Evolutionary conservation across 306 rosid species (phyloP).

Genomic region (Betula pendula): DNA sequence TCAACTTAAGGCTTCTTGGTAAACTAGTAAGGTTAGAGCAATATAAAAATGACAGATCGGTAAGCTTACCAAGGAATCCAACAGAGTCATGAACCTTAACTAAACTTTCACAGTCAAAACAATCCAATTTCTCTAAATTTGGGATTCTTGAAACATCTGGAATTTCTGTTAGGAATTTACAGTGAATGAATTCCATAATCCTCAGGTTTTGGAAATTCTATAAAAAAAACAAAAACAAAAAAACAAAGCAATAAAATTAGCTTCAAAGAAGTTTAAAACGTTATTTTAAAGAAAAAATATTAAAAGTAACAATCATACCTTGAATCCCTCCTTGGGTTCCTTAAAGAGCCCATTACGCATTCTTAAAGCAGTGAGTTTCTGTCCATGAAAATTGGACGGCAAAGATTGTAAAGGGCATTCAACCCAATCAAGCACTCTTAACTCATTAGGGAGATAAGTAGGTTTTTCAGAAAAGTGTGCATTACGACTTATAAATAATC

Average conservation of each 20-base stretch:
- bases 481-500: not conserved
- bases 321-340: not conserved
- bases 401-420: not conserved
- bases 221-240: too few species aligned
- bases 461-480: not conserved
- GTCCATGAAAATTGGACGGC: not conserved
- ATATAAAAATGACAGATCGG: not conserved
- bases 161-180: not conserved
- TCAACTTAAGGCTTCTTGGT: not conserved
- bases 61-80: constrained; percentile 24
- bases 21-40: constrained; percentile 19
- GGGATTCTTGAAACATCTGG: not conserved
- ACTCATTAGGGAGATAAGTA: not conserved
- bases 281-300: not conserved
- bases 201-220: not conserved
- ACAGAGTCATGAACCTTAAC: constrained; percentile 18
- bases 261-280: not conserved
- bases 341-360: not conserved
- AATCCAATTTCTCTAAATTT: constrained; percentile 35
- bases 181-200: not conserved
- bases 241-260: too few species aligned
- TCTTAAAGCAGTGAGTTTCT: not conserved
- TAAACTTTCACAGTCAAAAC: constrained; percentile 14
- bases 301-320: not conserved
- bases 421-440: not conserved